Percentiles rank a stretch among this genome's conserved stretches.
Evolutionary conservation across 129 eudicot species (phyloP).

Genomic region (Centella asiatica): DNA sequence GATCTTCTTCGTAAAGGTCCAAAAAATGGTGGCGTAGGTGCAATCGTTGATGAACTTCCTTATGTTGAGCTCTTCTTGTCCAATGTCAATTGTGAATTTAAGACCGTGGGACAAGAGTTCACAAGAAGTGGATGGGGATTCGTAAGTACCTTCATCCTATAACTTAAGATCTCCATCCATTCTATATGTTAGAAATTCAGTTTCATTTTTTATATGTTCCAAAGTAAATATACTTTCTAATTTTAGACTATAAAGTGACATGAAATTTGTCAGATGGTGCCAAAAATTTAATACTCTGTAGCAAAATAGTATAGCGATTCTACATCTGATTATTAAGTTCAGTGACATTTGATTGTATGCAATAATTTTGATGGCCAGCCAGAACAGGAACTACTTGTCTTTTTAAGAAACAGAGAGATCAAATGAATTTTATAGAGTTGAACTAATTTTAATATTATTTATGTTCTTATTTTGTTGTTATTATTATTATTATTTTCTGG

Average conservation of each 20-base stretch:
- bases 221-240: no score
- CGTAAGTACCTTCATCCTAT: slow-evolving; percentile 37
- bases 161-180: no score
- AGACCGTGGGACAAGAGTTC: slow-evolving; percentile 68
- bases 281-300: background rate
- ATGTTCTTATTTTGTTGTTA: background rate
- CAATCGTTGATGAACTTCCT: slow-evolving; percentile 83
- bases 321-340: background rate
- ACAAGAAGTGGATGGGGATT: slow-evolving; percentile 94
- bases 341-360: background rate
- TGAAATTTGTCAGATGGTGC: background rate
- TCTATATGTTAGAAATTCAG: no score
- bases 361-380: background rate
- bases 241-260: no score
- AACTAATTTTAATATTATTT: no score
- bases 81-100: slow-evolving; percentile 50
- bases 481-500: background rate
- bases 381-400: background rate
- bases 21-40: slow-evolving; percentile 63
- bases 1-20: slow-evolving; percentile 59
- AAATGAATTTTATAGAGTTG: background rate
- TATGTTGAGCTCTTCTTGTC: slow-evolving; percentile 67
- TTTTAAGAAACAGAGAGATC: background rate
- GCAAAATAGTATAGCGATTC: background rate
- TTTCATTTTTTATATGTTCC: no score